Conservation (phyloP, 2,329 filamentous ascomycete genomes). For the Aspergillus fumigatiaffinis region DNA sequence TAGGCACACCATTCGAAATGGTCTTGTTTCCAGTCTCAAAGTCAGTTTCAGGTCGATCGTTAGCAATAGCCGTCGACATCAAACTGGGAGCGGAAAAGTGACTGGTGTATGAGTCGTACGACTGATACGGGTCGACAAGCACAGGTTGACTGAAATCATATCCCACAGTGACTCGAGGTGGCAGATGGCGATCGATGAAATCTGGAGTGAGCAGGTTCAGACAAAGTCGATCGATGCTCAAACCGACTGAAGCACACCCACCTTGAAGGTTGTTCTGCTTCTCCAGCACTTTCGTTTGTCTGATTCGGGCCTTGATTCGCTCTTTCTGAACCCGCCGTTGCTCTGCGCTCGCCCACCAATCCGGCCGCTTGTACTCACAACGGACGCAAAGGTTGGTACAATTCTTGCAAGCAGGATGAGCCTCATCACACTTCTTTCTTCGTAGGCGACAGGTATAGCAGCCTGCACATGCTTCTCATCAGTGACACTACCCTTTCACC, state of each 20-base stretch:
- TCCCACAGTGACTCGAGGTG: too few relatives aligned
- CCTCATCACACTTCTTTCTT: constrained; percentile 68
- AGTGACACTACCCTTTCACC: too few relatives aligned
- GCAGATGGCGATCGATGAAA: too few relatives aligned
- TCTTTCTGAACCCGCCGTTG: constrained; percentile 85
- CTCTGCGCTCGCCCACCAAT: constrained; percentile 97
- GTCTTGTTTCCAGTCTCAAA: not conserved
- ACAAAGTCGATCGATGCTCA: too few relatives aligned
- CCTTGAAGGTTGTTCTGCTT: too few relatives aligned
- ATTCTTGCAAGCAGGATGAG: constrained; percentile 58
- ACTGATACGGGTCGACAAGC: too few relatives aligned
- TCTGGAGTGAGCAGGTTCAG: too few relatives aligned
- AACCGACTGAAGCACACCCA: too few relatives aligned
- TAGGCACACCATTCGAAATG: not conserved
- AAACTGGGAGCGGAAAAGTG: not conserved
- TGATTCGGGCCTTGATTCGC: constrained; percentile 94
- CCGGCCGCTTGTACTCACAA: constrained; percentile 94
- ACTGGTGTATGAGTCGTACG: too few relatives aligned
- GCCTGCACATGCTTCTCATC: constrained; percentile 38
- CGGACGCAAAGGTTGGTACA: constrained; percentile 71
- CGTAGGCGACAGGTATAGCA: constrained; percentile 66
- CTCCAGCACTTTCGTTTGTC: constrained; percentile 74
- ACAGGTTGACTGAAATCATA: too few relatives aligned
- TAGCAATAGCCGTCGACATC: not conserved
- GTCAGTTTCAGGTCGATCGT: not conserved